Evolutionary conservation across 441 rosid genomes (phyloP), one percentile per base, ranked within the genome.

Genomic region (Gossypium schwendimanii): DNA sequence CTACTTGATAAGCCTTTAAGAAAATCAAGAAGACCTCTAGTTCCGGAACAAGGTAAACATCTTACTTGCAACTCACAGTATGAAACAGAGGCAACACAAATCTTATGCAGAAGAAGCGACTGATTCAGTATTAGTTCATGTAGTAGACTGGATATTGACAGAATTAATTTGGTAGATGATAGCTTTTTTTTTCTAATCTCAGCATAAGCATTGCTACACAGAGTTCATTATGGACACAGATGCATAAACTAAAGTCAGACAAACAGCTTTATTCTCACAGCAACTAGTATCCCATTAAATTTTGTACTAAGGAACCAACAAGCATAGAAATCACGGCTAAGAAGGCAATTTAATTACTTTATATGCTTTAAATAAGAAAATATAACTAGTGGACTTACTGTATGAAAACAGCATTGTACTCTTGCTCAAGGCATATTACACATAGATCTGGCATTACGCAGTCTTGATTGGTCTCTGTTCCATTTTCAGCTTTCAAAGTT

Each of bases 371-470:
- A 72, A 63, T 24, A 71, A 50, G 54, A 20, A 54, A 73, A 73
- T 18, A 33, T 0, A 24, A 70, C 28, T 31, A 72, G 58, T 15
- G 14, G 41, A 57, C 97, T 86, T 90, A 94, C 98, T 88, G 89
- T 58, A 91, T 85, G 83, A 94, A 92, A 64, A 91, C 99, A 44
- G 94, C 91, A 45, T 92, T 91, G 82, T 89, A 94, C 73, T 92
- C 92, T 67, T 85, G 88, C 86, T 92, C 99, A 74, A 92, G 96
- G 83, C 99, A 94, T 81, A 94, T 92, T 80, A 94, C 99, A 66
- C 98, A 94, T 0, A 91, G 82, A 85, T 88, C 93, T 77, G 97
- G 99, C 86, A 89, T 78, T 58, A 77, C 72, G 33, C 72, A 79
- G 59, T 92, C 97, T 84, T 81, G 88, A 81, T 84, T 87, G 52